phyloP scores from a whole-genome alignment of 164 flowering plant species.

The Stephania japonica region DNA sequence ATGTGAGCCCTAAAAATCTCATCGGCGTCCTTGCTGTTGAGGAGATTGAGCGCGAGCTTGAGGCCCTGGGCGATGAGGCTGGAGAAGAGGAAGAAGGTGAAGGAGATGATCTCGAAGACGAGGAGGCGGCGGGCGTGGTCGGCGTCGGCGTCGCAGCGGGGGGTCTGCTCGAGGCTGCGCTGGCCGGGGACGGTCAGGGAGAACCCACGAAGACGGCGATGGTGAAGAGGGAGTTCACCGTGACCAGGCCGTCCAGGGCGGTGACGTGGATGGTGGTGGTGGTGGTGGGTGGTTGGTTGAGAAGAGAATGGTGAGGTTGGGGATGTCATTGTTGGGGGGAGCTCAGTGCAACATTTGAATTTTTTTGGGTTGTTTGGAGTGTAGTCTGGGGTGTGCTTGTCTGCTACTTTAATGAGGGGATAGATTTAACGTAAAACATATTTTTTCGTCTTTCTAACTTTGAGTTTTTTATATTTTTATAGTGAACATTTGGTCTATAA shows the following conservation, averaged over 20 bases:
- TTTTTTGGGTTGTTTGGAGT: too few species aligned
- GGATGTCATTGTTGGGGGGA: background rate
- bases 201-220: slow-evolving; percentile 60
- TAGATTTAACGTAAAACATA: too few species aligned
- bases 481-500: too few species aligned
- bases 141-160: slow-evolving; percentile 29
- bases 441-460: too few species aligned
- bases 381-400: too few species aligned
- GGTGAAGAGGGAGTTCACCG: slow-evolving; percentile 68
- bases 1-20: slow-evolving; percentile 29
- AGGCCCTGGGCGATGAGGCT: slow-evolving; percentile 32
- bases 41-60: slow-evolving; percentile 31
- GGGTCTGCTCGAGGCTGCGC: slow-evolving; percentile 26
- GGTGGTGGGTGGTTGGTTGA: slow-evolving; percentile 3
- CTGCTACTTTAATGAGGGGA: too few species aligned
- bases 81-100: slow-evolving; percentile 39
- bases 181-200: slow-evolving; percentile 43
- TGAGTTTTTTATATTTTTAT: too few species aligned
- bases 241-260: slow-evolving; percentile 57
- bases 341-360: too few species aligned
- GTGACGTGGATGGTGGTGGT: slow-evolving; percentile 62
- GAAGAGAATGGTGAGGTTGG: slow-evolving; percentile 4
- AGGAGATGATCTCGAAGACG: slow-evolving; percentile 32
- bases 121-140: slow-evolving; percentile 35
- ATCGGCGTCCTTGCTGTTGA: slow-evolving; percentile 29